These are phyloP conservation scores for Sphaceloma murrayae DNA, from an alignment of 2,329 filamentous ascomycete species.

Conservation along the genomic window DNA sequence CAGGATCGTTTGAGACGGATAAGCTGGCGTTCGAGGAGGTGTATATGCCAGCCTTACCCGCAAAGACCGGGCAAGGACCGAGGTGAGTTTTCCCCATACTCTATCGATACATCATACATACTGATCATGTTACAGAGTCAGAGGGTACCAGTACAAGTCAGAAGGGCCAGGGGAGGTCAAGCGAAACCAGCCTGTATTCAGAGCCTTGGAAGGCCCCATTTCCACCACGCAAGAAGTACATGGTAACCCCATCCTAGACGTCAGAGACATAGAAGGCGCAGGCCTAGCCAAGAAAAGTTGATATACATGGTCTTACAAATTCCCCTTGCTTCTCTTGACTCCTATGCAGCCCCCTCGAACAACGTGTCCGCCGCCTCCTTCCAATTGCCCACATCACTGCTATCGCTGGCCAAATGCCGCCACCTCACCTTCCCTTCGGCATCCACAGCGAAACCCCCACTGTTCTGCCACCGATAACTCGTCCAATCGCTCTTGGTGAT, in stretches of 20 bases:
- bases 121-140: constrained; percentile 38
- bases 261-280: constrained; percentile 41
- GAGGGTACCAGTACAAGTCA: constrained; percentile 75
- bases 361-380: constrained; percentile 34
- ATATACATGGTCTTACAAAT: neutral
- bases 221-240: no score
- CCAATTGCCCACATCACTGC: constrained; percentile 48
- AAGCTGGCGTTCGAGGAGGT: constrained; percentile 49
- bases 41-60: constrained; percentile 65
- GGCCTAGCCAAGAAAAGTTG: constrained; percentile 26
- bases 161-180: constrained; percentile 52
- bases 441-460: constrained; percentile 55
- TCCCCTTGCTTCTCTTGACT: neutral
- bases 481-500: constrained; percentile 42
- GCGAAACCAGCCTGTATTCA: constrained; percentile 60
- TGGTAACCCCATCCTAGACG: constrained; percentile 40
- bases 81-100: constrained; percentile 36
- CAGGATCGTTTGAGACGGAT: constrained; percentile 47
- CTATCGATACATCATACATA: constrained; percentile 9
- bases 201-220: constrained; percentile 45
- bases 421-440: constrained; percentile 44
- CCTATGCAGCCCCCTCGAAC: constrained; percentile 10
- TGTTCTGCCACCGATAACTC: constrained; percentile 53
- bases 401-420: constrained; percentile 39
- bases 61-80: constrained; percentile 67